Conservation (phyloP, 2,329 filamentous ascomycete genomes). For the Lasiodiplodia gonubiensis region DNA sequence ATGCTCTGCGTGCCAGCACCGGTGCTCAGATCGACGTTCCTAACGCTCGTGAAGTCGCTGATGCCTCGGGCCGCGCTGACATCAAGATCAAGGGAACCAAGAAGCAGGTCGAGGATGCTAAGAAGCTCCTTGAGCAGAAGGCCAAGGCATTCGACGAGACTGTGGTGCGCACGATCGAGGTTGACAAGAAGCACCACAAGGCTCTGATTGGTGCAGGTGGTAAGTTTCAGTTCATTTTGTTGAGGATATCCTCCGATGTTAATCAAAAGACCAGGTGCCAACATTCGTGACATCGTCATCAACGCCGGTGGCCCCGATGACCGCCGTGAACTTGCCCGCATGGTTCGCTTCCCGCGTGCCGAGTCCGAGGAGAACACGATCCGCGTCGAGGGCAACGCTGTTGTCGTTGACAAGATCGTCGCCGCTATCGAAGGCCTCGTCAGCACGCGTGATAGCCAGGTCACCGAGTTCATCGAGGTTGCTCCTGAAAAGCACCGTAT, state of each 20-base stretch:
- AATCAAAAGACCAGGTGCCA: conserved; percentile 65
- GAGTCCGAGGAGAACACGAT: conserved; percentile 83
- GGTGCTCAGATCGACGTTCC: conserved; percentile 93
- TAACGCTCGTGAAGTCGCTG: conserved; percentile 72
- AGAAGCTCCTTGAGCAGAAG: conserved; percentile 87
- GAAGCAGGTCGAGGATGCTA: conserved; percentile 85
- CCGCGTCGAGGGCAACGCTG: conserved; percentile 82
- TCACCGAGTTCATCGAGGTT: conserved; percentile 78
- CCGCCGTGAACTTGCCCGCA: conserved; percentile 79
- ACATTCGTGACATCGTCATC: conserved; percentile 83
- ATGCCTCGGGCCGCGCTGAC: conserved; percentile 73
- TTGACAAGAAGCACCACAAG: conserved; percentile 95
- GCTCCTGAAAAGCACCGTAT: conserved; percentile 88
- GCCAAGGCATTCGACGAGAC: conserved; percentile 87
- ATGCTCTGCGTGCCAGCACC: conserved; percentile 81
- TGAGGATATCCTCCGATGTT: conserved; percentile 51
- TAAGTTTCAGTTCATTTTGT: conserved; percentile 56
- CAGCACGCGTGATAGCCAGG: conserved; percentile 80
- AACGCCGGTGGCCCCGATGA: conserved; percentile 90
- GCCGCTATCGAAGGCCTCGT: conserved; percentile 82
- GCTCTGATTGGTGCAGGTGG: conserved; percentile 87
- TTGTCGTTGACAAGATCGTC: conserved; percentile 87
- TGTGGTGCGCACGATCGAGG: conserved; percentile 79
- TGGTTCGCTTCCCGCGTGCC: conserved; percentile 92
- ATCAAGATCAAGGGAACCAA: conserved; percentile 94